phyloP scores from a whole-genome alignment of 495 filamentous ascomycete species.

The Aspergillus bridgeri region DNA sequence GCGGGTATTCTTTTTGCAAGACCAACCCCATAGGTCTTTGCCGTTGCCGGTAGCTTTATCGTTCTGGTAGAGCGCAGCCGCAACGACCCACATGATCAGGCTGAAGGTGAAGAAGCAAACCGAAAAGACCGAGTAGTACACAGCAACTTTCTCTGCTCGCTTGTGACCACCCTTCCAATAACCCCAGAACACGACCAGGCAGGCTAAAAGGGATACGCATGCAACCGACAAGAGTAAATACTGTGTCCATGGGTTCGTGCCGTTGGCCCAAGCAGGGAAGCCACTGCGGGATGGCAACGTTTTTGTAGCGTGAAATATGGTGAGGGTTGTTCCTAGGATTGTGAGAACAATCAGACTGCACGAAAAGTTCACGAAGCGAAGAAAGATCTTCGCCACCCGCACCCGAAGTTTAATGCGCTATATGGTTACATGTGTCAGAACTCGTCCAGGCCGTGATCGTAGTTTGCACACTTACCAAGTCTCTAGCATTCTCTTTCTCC shows the following conservation, averaged over 20 bases:
- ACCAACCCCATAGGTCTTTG: constrained; percentile 96
- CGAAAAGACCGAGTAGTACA: constrained; percentile 92
- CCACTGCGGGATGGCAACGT: constrained; percentile 68
- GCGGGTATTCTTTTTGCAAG: constrained; percentile 84
- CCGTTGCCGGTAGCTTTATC: constrained; percentile 65
- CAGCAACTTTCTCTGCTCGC: constrained; percentile 83
- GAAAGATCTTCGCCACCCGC: constrained; percentile 87
- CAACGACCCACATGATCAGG: constrained; percentile 88
- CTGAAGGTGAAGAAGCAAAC: constrained; percentile 92
- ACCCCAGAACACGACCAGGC: constrained; percentile 73
- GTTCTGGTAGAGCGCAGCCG: constrained; percentile 78
- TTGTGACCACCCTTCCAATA: constrained; percentile 88
- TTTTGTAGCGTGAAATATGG: constrained; percentile 84
- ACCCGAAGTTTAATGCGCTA: constrained; percentile 92
- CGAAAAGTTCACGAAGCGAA: constrained; percentile 91
- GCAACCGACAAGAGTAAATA: constrained; percentile 74
- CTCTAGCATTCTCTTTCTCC: constrained; percentile 75
- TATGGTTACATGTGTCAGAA: background rate
- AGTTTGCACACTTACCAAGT: constrained; percentile 63
- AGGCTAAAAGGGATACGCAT: constrained; percentile 74
- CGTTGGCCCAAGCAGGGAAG: constrained; percentile 76
- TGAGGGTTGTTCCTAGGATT: constrained; percentile 78
- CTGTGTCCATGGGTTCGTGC: constrained; percentile 86
- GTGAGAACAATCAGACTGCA: constrained; percentile 92
- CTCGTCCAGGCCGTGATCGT: background rate